Percentiles rank a stretch among this genome's conserved stretches.
Conservation (phyloP, 1,284 basidiomycete species). For the Pseudozyma pruni region DNA sequence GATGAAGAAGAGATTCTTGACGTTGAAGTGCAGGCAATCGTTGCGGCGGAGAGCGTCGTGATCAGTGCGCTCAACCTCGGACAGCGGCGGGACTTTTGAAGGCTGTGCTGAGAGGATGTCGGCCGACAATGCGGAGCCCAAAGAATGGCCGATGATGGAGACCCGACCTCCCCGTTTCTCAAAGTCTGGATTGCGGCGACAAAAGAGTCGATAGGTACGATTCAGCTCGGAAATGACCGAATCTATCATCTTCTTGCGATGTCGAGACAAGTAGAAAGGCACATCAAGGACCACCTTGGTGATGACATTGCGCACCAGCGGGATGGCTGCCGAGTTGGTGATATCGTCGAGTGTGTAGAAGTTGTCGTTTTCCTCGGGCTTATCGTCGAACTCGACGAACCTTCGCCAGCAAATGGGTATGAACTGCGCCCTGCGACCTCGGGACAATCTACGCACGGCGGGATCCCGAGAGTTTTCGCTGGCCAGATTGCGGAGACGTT, state of each 20-base stretch:
- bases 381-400: slow-evolving; percentile 65
- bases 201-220: slow-evolving; percentile 72
- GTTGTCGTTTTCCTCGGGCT: slow-evolving; percentile 68
- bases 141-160: slow-evolving; percentile 69
- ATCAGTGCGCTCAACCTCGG: slow-evolving; percentile 11
- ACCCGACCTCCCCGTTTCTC: slow-evolving; percentile 69
- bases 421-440: slow-evolving; percentile 70
- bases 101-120: slow-evolving; percentile 73
- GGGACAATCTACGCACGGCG: slow-evolving; percentile 40
- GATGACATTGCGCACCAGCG: slow-evolving; percentile 55
- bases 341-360: slow-evolving; percentile 69
- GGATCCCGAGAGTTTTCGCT: slow-evolving; percentile 46
- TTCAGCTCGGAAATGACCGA: slow-evolving; percentile 67
- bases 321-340: slow-evolving; percentile 51
- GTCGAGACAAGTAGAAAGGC: slow-evolving; percentile 69
- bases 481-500: slow-evolving; percentile 50
- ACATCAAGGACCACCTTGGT: slow-evolving; percentile 71
- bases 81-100: slow-evolving; percentile 68
- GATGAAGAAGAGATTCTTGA: slow-evolving; percentile 72
- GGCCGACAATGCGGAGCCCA: slow-evolving; percentile 72
- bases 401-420: slow-evolving; percentile 74
- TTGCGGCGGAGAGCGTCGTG: slow-evolving; percentile 23
- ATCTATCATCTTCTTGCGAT: slow-evolving; percentile 70
- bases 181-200: slow-evolving; percentile 71
- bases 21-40: slow-evolving; percentile 67